Conservation (phyloP, 768 basidiomycete genomes). For the Amanita muscaria region DNA sequence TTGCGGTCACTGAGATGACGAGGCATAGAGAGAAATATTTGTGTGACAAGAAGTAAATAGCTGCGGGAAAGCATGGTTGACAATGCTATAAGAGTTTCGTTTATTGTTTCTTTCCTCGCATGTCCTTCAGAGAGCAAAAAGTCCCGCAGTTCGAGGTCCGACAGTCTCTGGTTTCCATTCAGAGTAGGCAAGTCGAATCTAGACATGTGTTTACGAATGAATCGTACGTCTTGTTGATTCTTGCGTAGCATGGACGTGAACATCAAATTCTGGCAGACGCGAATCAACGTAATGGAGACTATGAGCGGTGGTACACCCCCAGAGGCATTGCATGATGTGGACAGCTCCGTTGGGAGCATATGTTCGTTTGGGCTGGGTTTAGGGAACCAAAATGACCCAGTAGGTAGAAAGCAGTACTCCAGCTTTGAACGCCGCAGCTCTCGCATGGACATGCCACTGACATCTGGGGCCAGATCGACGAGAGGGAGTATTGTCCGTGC, state of each 20-base stretch:
- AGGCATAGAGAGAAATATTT: conserved; percentile 66
- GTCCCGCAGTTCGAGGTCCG: conserved; percentile 33
- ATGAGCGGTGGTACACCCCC: conserved; percentile 34
- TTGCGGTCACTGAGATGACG: conserved; percentile 60
- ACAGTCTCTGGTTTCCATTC: conserved; percentile 18
- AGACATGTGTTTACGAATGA: conserved; percentile 56
- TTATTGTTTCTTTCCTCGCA: neutral
- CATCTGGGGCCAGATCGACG: conserved; percentile 49
- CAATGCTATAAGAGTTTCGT: conserved; percentile 26
- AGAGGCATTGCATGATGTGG: conserved; percentile 26
- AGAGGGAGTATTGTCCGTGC: conserved; percentile 50
- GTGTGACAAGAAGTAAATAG: conserved; percentile 56
- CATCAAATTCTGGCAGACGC: conserved; percentile 63
- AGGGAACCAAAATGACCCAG: conserved; percentile 64
- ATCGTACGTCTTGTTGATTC: conserved; percentile 59
- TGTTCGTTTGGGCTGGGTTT: conserved; percentile 42
- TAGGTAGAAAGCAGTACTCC: conserved; percentile 59
- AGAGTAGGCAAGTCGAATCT: conserved; percentile 49
- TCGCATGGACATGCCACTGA: conserved; percentile 62
- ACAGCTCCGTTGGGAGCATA: conserved; percentile 50
- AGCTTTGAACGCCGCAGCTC: conserved; percentile 68
- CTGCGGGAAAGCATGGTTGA: conserved; percentile 62
- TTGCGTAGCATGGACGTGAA: conserved; percentile 56
- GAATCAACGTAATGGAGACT: conserved; percentile 50
- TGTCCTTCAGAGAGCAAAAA: conserved; percentile 33